phyloP scores from a whole-genome alignment of 306 rosid species.

The Coriaria nepalensis region DNA sequence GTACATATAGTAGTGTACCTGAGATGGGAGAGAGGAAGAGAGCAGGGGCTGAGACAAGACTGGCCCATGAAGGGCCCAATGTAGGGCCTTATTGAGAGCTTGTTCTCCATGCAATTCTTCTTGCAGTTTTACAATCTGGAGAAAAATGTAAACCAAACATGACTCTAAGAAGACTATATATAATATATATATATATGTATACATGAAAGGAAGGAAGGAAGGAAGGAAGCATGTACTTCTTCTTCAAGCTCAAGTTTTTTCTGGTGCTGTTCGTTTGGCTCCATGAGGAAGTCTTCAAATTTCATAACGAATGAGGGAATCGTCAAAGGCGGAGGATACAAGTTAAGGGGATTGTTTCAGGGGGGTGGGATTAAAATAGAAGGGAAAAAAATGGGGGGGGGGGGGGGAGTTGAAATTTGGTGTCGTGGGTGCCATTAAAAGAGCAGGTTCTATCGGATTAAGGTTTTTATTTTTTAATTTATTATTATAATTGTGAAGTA shows the following conservation, averaged over 20 bases:
- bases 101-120: constrained; percentile 52
- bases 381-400: not conserved
- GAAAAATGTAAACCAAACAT: not conserved
- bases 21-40: constrained; percentile 43
- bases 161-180: not conserved
- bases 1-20: constrained; percentile 20
- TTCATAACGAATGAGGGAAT: constrained; percentile 32
- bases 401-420: constrained; percentile 5
- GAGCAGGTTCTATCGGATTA: not conserved
- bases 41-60: constrained; percentile 33
- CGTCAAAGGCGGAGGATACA: not conserved
- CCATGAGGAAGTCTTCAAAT: constrained; percentile 65
- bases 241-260: constrained; percentile 47
- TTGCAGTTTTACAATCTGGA: constrained; percentile 52
- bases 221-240: constrained; percentile 24
- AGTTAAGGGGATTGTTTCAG: not conserved
- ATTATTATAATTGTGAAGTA: no score
- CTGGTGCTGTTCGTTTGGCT: constrained; percentile 37
- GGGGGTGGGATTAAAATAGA: not conserved
- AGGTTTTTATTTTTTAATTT: no score
- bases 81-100: constrained; percentile 38
- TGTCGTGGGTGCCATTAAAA: constrained; percentile 41
- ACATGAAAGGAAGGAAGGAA: not conserved
- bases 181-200: no score
- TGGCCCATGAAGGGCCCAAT: constrained; percentile 56